Base-by-base conservation (phyloP, 2,329 filamentous ascomycete species). In the Bipolaris bicolor region DNA sequence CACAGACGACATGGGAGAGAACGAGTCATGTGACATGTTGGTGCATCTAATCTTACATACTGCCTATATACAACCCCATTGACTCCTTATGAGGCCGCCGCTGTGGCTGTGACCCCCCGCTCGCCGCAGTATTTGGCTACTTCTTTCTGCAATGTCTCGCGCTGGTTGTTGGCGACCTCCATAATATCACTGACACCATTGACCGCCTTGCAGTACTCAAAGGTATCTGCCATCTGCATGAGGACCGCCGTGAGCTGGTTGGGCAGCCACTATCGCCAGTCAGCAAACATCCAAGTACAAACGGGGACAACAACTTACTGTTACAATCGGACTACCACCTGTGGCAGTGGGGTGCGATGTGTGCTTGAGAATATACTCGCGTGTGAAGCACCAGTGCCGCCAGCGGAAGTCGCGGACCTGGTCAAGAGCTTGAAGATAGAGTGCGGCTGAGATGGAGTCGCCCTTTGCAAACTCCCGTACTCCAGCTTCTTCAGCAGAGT, bases 331-430 rank as follows among this genome's bases (percentile, higher is more conserved):
- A 65, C 88, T 91, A 16, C 90, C 90, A 1, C 90, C 90, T 0
- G 90, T 94, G 0, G 90, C 90, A 1, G 88, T 91, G 0, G 90
- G 90, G 71, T 94, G 90, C 16, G 79, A 81, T 0, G 88, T 92
- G 70, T 86, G 85, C 81, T 92, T 91, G 61, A 94, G 83, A 67
- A 94, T 93, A 72, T 94, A 94, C 80, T 93, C 90, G 57, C 90
- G 83, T 2, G 90, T 91, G 72, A 94, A 94, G 74, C 89, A 91
- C 90, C 90, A 94, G 76, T 94, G 90, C 6, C 90, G 82, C 89
- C 90, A 94, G 58, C 90, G 81, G 80, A 94, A 94, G 73, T 91
- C 89, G 54, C 90, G 85, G 7, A 94, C 89, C 76, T 92, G 87
- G 73, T 94, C 83, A 46, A 93, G 81, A 24, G 80, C 78, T 34